Evolutionary conservation across 805 yeast genomes (phyloP).

Genomic region (Metschnikowia noctiluminum): DNA sequence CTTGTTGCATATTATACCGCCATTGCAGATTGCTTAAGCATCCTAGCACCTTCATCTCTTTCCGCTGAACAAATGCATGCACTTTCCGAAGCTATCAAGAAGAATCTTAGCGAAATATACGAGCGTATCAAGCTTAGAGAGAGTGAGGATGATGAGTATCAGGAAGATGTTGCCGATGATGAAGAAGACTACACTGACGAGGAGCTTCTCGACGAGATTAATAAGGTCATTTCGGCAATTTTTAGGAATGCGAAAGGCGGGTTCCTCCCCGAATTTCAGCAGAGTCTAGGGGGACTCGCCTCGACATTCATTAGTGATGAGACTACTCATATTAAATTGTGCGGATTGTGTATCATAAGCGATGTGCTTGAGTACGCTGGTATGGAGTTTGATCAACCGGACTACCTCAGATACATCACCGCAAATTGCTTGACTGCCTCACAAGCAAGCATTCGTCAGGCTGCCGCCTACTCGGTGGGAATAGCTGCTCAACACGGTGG

Average conservation of each 20-base stretch:
- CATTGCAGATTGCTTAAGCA: constrained; percentile 59
- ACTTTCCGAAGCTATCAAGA: constrained; percentile 57
- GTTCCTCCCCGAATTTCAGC: constrained; percentile 64
- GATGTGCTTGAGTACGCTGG: constrained; percentile 83
- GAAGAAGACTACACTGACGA: constrained; percentile 88
- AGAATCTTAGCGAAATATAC: constrained; percentile 63
- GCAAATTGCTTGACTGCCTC: constrained; percentile 65
- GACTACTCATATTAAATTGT: constrained; percentile 63
- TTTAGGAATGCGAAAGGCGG: constrained; percentile 58
- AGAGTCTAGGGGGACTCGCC: constrained; percentile 55
- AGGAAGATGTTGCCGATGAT: constrained; percentile 79
- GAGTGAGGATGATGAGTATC: constrained; percentile 76
- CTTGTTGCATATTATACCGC: constrained; percentile 75
- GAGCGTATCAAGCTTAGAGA: constrained; percentile 72
- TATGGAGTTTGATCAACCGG: constrained; percentile 60
- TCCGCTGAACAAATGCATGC: constrained; percentile 51
- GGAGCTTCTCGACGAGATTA: constrained; percentile 82
- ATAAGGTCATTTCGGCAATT: constrained; percentile 65
- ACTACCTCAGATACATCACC: constrained; percentile 58
- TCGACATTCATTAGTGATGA: constrained; percentile 61
- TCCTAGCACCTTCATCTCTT: constrained; percentile 64
- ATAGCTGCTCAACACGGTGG: constrained; percentile 84
- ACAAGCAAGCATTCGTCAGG: constrained; percentile 77
- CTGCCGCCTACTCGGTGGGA: constrained; percentile 82
- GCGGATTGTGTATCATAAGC: constrained; percentile 76